Evolutionary conservation across 202 grass and related monocot genomes (phyloP), one percentile per base, ranked within the genome.

Genomic region (Hordeum pubiflorum): DNA sequence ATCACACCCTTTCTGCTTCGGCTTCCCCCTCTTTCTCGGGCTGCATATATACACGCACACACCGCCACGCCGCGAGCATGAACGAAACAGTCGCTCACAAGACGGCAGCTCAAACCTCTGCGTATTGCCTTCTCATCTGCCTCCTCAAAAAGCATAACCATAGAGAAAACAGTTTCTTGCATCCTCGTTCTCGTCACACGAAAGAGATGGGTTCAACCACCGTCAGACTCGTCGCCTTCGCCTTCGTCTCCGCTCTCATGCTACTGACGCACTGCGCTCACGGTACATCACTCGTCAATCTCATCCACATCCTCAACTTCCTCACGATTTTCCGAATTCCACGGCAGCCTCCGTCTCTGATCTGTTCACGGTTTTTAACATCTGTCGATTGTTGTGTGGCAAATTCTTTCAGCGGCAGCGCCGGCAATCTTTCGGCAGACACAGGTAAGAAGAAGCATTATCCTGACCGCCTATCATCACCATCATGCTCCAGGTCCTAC

Each of bases 1-100:
- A 73, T 14, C 69, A 82, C 70, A 1, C 41, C 76, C 58, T 79
- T 85, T 73, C 31, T 68, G 26, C 59, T 64, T 6, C 85, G 39
- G 10, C 72, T 15, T 6, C 48, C 31, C 34, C 62, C 12, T 43
- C 65, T 67, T 67, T 41, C 40, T 3, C 58, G 5, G 20, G 8
- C 13, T 58, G 33, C 50, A 54, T 54, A 54, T 67, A 85, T 65
- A 72, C 71, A 79, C n/a, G 23, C 1, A 66, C 22, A 60, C 3
- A 65, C 15, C 10, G 9, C 74, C 46, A 50, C 37, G 20, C 18
- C 27, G 18, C 14, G 15, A 61, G 50, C 39, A 46, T 69, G 20
- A 7, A 50, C 44, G 11, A 27, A 72, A 76, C 12, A 36, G 33
- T 48, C 31, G 2, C 38, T 15, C 69, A 48, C 11, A 36, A 63